Evolutionary conservation across 2,329 filamentous ascomycete genomes (phyloP).

Genomic region (Phialocephala subalpina): DNA sequence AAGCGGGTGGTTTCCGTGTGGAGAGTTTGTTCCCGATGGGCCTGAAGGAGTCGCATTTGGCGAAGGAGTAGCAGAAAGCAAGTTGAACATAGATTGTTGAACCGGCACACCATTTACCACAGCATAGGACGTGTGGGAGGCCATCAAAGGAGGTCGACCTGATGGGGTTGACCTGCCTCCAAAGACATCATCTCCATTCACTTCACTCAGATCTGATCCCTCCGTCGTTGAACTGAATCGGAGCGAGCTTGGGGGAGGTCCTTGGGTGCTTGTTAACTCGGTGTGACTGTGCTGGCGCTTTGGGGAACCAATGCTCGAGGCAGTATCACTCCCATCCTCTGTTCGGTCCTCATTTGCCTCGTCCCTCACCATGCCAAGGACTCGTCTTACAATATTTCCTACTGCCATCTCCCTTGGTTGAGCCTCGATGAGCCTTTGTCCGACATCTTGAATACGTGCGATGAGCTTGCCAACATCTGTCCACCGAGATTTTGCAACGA

Average conservation of each 20-base stretch:
- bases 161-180: conserved; percentile 28
- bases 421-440: conserved; percentile 77
- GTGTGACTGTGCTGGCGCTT: conserved; percentile 33
- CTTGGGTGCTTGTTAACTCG: conserved; percentile 25
- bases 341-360: conserved; percentile 85
- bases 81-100: conserved; percentile 82
- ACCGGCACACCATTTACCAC: conserved; percentile 58
- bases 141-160: conserved; percentile 66
- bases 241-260: conserved; percentile 33
- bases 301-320: conserved; percentile 41
- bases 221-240: conserved; percentile 37
- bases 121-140: conserved; percentile 70
- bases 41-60: conserved; percentile 62
- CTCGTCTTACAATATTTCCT: conserved; percentile 91
- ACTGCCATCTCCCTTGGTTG: conserved; percentile 92
- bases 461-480: conserved; percentile 81
- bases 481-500: conserved; percentile 84
- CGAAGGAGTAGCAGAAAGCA: conserved; percentile 75
- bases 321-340: conserved; percentile 50
- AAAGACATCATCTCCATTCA: conserved; percentile 38
- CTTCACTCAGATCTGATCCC: conserved; percentile 30
- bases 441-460: conserved; percentile 80
- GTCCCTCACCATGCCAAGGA: conserved; percentile 89
- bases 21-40: conserved; percentile 59
- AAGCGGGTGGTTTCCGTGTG: conserved; percentile 47